These are phyloP conservation scores for Cordyceps javanica DNA, from an alignment of 2,329 filamentous ascomycete genomes.

Conservation along the genomic window DNA sequence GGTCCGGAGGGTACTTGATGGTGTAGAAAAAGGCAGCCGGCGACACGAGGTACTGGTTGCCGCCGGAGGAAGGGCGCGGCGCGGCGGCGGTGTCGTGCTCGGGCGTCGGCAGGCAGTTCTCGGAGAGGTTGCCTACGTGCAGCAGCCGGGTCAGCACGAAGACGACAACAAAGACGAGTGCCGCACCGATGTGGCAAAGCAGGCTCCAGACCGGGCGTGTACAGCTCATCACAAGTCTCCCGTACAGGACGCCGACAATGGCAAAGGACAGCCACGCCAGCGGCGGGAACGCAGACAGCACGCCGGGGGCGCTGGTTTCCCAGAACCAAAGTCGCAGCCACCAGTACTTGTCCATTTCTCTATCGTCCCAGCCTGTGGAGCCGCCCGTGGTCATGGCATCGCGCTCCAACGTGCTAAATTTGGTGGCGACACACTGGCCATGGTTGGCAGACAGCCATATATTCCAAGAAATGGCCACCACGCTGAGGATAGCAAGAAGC, in stretches of 20 bases:
- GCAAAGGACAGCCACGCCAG: constrained; percentile 42
- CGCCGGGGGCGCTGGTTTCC: constrained; percentile 20
- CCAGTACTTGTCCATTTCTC: constrained; percentile 10
- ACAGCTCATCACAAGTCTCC: constrained; percentile 27
- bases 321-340: constrained; percentile 37
- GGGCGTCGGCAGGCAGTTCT: constrained; percentile 34
- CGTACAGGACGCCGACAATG: constrained; percentile 38
- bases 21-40: constrained; percentile 39
- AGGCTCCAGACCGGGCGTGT: constrained; percentile 23
- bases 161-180: constrained; percentile 26
- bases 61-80: too few relatives aligned
- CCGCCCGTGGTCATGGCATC: not conserved
- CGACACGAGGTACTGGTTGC: constrained; percentile 37
- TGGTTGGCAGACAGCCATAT: constrained; percentile 36
- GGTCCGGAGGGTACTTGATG: constrained; percentile 41
- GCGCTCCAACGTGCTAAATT: not conserved
- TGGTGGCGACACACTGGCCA: constrained; percentile 28
- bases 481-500: constrained; percentile 26
- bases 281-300: constrained; percentile 37
- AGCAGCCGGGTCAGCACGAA: constrained; percentile 37
- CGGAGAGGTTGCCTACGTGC: constrained; percentile 38
- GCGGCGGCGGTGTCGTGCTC: constrained; percentile 28
- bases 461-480: constrained; percentile 40
- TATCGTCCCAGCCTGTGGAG: not conserved
- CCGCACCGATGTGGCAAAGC: constrained; percentile 22